Conservation (phyloP, 1,284 basidiomycete species). For the Papiliotrema laurentii region DNA sequence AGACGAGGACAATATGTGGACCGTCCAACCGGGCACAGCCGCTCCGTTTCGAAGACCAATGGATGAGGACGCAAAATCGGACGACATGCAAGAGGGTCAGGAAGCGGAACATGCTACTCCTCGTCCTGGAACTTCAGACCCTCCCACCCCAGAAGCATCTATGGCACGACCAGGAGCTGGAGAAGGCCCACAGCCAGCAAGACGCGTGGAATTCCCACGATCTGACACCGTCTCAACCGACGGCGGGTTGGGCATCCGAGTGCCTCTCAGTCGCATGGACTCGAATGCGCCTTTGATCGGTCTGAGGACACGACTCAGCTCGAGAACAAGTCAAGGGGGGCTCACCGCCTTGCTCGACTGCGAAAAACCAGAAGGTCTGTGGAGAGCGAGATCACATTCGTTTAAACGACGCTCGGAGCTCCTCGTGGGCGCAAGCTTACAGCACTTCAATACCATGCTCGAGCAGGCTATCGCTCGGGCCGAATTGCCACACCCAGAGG, state of each 20-base stretch:
- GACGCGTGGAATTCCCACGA: conserved; percentile 31
- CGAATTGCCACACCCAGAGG: conserved; percentile 66
- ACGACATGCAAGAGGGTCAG: conserved; percentile 6
- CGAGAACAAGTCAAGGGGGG: conserved; percentile 35
- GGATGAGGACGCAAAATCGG: conserved; percentile 53
- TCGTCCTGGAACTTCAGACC: not conserved
- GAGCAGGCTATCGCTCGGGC: conserved; percentile 64
- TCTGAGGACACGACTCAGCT: conserved; percentile 33
- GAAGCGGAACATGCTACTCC: not conserved
- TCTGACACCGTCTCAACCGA: conserved; percentile 36
- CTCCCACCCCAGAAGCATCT: not conserved
- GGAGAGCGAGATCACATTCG: conserved; percentile 42
- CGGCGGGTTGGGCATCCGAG: conserved; percentile 20
- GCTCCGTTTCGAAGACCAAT: conserved; percentile 78
- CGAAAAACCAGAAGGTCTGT: conserved; percentile 40
- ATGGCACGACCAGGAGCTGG: not conserved
- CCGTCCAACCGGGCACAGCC: conserved; percentile 44
- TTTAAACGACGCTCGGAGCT: conserved; percentile 50
- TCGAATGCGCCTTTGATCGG: conserved; percentile 28
- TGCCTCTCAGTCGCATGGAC: conserved; percentile 20
- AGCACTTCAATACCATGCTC: conserved; percentile 81
- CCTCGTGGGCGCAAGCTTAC: conserved; percentile 76
- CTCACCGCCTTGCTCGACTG: conserved; percentile 39
- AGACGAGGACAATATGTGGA: conserved; percentile 50
- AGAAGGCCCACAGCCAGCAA: not conserved